These are phyloP conservation scores for Gaertneriomyces semiglobifer DNA, from an alignment of 192 early-diverging fungal genomes.

Conservation along the genomic window DNA sequence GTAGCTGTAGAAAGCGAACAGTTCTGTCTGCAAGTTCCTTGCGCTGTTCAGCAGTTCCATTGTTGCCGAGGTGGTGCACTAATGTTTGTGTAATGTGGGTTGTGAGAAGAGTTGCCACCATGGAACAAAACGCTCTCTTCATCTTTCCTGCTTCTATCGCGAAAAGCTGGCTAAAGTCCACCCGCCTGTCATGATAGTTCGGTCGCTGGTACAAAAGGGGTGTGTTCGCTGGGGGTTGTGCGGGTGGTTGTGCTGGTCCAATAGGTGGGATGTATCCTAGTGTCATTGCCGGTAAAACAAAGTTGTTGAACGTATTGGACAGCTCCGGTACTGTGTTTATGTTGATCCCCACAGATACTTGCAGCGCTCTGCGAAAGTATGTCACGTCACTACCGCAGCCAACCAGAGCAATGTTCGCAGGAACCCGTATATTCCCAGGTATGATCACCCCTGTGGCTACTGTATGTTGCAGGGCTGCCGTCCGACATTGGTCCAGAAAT, in stretches of 20 bases:
- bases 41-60: neutral
- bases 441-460: neutral
- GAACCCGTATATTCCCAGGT: neutral
- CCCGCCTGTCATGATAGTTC: neutral
- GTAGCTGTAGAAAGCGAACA: neutral
- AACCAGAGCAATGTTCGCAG: neutral
- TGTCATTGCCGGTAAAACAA: conserved; percentile 1
- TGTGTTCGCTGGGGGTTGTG: neutral
- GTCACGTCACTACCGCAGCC: neutral
- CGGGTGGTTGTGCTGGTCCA: neutral
- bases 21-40: neutral
- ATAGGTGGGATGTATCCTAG: neutral
- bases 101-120: neutral
- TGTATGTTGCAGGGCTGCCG: neutral
- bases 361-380: neutral
- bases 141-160: conserved; percentile 2
- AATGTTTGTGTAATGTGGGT: neutral
- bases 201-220: neutral
- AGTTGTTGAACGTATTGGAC: neutral
- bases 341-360: neutral
- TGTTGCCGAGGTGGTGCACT: neutral
- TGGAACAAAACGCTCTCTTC: conserved; percentile 1
- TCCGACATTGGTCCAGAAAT: conserved; percentile 1
- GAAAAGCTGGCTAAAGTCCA: neutral
- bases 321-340: neutral